Conservation (phyloP, 208 protist species). For the Phytomonas serpens region DNA sequence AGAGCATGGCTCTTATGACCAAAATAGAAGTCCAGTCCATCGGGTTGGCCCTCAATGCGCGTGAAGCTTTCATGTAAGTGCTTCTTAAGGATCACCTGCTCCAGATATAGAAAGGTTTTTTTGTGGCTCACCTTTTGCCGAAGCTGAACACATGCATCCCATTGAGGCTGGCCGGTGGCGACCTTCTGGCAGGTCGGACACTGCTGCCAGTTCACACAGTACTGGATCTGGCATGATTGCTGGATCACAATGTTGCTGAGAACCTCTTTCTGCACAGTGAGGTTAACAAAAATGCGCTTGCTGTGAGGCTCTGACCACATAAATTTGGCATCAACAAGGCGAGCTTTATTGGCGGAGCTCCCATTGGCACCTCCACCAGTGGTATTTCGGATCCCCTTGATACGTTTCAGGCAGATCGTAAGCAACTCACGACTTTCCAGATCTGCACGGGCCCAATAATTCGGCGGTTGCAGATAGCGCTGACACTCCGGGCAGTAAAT, state of each 20-base stretch:
- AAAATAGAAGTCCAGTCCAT: constrained; percentile 99
- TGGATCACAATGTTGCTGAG: constrained; percentile 95
- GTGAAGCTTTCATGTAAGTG: constrained; percentile 92
- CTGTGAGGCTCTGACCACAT: constrained; percentile 99
- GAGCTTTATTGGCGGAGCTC: constrained; percentile 88
- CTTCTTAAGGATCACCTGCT: constrained; percentile 99
- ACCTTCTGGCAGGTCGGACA: constrained; percentile 96
- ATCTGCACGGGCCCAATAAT: constrained; percentile 92
- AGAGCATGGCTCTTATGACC: constrained; percentile 91
- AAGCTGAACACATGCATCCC: constrained; percentile 97
- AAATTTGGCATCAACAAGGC: constrained; percentile 98
- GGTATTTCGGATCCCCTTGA: constrained; percentile 91
- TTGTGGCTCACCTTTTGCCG: constrained; percentile 99
- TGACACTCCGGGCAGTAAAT: constrained; percentile 92
- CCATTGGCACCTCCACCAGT: constrained; percentile 88
- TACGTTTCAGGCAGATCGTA: constrained; percentile 95
- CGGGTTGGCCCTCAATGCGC: constrained; percentile 92
- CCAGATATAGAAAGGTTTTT: constrained; percentile 97
- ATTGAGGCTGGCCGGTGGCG: constrained; percentile 96
- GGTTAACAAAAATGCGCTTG: constrained; percentile 96
- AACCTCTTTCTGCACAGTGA: constrained; percentile 98
- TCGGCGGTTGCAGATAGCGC: constrained; percentile 96
- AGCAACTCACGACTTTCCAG: constrained; percentile 98
- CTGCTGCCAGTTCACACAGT: constrained; percentile 94
- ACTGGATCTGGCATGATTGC: constrained; percentile 97